A percentile compares a stretch with the other conserved stretches of the same genome.
phyloP scores from a whole-genome alignment of 768 basidiomycete genomes.

The Chalciporus chontae region DNA sequence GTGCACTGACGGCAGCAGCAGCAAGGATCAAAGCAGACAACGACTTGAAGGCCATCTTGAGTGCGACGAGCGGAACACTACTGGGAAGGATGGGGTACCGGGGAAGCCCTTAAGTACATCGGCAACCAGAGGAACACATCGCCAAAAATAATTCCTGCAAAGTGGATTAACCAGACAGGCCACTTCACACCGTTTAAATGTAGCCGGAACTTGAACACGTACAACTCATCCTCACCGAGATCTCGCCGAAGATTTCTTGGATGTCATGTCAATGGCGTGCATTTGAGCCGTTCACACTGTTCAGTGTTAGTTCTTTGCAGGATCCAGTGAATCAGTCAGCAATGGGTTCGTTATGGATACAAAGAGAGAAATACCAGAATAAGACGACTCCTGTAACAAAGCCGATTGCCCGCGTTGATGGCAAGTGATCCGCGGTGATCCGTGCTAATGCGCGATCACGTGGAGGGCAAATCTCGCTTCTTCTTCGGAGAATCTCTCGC shows the following conservation, averaged over 20 bases:
- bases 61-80: background rate
- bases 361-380: too few relatives aligned
- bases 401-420: background rate
- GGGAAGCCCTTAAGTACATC: conserved; percentile 10
- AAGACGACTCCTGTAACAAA: too few relatives aligned
- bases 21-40: conserved; percentile 13
- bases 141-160: conserved; percentile 9
- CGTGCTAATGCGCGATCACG: too few relatives aligned
- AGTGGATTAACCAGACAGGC: background rate
- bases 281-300: background rate
- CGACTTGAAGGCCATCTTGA: conserved; percentile 17
- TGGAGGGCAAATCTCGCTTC: background rate
- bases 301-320: background rate
- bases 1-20: conserved; percentile 14
- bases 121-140: background rate
- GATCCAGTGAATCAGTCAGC: background rate
- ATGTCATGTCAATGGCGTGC: background rate
- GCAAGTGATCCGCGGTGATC: too few relatives aligned
- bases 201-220: background rate
- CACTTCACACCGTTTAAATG: conserved; percentile 3
- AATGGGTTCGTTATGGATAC: too few relatives aligned
- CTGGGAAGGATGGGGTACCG: background rate
- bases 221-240: background rate
- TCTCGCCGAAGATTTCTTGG: background rate
- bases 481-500: background rate